Conservation (phyloP, 306 rosid species). For the Castanopsis chinensis region DNA sequence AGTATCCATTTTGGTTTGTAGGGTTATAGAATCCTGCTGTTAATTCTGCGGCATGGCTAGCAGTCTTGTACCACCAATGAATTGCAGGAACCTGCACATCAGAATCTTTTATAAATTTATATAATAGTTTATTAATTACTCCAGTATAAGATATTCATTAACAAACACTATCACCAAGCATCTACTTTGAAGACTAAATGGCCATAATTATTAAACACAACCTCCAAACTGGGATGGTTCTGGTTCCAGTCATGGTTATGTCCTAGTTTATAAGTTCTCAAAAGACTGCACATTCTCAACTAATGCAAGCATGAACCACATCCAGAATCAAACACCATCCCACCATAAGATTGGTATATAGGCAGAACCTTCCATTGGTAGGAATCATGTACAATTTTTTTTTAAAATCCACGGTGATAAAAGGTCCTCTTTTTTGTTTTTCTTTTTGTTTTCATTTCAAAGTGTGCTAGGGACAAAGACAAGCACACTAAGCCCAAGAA, state of each 20-base stretch:
- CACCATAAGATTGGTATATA: not conserved
- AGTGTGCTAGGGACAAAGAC: too few relatives aligned
- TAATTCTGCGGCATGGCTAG: conserved; percentile 95
- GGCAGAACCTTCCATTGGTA: not conserved
- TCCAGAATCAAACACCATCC: not conserved
- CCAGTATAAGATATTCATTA: conserved; percentile 4
- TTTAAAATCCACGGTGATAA: not conserved
- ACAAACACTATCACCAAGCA: not conserved
- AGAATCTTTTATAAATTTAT: conserved; percentile 19
- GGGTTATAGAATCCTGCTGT: conserved; percentile 96
- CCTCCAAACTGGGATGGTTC: not conserved
- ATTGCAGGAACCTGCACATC: conserved; percentile 80
- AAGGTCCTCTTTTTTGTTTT: not conserved
- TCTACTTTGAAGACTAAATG: not conserved
- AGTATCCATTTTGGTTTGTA: conserved; percentile 87
- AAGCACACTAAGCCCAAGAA: too few relatives aligned
- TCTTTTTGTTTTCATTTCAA: not conserved
- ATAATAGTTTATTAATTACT: conserved; percentile 10
- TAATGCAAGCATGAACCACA: not conserved
- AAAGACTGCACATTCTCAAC: not conserved
- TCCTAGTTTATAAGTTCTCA: not conserved
- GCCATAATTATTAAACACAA: not conserved
- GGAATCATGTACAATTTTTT: not conserved
- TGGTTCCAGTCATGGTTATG: not conserved
- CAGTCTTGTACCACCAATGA: conserved; percentile 92